phyloP scores from a whole-genome alignment of 1,284 basidiomycete genomes.

The Pseudozyma sp. region DNA sequence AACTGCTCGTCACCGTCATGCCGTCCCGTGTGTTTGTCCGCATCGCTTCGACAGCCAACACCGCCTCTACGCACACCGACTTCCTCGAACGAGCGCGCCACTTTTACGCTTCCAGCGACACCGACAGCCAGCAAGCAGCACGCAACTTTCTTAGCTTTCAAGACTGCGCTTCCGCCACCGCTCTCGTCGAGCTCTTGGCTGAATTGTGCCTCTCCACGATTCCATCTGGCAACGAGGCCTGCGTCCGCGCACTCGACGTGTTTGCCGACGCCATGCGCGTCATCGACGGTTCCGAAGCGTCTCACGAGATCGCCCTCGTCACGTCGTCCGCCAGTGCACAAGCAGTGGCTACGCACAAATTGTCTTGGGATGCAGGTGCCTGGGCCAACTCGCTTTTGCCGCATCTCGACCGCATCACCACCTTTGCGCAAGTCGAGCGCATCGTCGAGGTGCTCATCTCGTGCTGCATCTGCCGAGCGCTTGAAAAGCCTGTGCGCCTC shows the following conservation, averaged over 20 bases:
- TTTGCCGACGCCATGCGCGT: constrained; percentile 48
- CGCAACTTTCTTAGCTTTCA: constrained; percentile 47
- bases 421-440: constrained; percentile 50
- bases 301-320: constrained; percentile 31
- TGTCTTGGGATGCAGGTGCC: constrained; percentile 31
- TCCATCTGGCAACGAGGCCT: constrained; percentile 16
- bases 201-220: constrained; percentile 20
- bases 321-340: constrained; percentile 1
- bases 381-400: constrained; percentile 34
- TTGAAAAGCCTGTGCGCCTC: constrained; percentile 29
- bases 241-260: constrained; percentile 43
- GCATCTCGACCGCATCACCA: constrained; percentile 24
- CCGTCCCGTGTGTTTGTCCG: constrained; percentile 56
- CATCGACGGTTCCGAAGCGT: constrained; percentile 33
- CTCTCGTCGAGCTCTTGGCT: constrained; percentile 31
- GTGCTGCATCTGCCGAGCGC: constrained; percentile 47
- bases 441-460: constrained; percentile 52
- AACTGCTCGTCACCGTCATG: constrained; percentile 51
- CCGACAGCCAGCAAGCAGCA: constrained; percentile 46
- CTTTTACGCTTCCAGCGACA: constrained; percentile 49
- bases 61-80: constrained; percentile 7
- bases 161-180: constrained; percentile 22
- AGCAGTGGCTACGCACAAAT: constrained; percentile 12
- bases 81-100: constrained; percentile 34
- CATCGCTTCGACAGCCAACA: constrained; percentile 5